phyloP scores from a whole-genome alignment of 129 eudicot genomes.

The Kitagawia praeruptora region DNA sequence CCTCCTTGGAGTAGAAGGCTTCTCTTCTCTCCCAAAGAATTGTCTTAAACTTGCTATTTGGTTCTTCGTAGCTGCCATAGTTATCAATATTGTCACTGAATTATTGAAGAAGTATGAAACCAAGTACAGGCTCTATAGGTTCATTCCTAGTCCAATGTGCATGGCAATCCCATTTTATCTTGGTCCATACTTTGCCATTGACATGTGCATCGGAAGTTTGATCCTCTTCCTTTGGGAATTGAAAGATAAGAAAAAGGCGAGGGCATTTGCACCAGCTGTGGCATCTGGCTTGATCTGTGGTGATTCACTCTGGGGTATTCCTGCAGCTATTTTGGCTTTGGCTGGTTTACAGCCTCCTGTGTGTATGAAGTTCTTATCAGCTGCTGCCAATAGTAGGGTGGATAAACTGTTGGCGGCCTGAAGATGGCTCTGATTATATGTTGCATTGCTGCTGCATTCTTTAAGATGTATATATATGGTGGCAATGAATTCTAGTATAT shows the following conservation, averaged over 20 bases:
- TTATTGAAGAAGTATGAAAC: slow-evolving; percentile 29
- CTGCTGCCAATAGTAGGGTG: not conserved
- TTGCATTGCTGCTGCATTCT: not conserved
- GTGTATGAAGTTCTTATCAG: slow-evolving; percentile 47
- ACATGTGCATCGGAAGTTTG: slow-evolving; percentile 68
- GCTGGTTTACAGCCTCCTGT: slow-evolving; percentile 43
- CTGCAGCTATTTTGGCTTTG: slow-evolving; percentile 53
- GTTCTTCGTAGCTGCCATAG: slow-evolving; percentile 33
- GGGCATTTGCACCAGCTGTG: slow-evolving; percentile 38
- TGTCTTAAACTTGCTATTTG: slow-evolving; percentile 38
- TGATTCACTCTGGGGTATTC: slow-evolving; percentile 60
- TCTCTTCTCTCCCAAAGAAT: slow-evolving; percentile 53
- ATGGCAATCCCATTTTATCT: slow-evolving; percentile 77
- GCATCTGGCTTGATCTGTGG: slow-evolving; percentile 76
- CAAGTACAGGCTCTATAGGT: slow-evolving; percentile 38
- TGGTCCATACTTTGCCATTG: slow-evolving; percentile 58
- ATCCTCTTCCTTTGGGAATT: slow-evolving; percentile 42
- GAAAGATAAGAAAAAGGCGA: slow-evolving; percentile 39
- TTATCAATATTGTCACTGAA: slow-evolving; percentile 19
- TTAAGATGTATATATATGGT: not conserved
- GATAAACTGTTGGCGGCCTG: not conserved
- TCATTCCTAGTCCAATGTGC: slow-evolving; percentile 64
- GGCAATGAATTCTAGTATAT: not conserved
- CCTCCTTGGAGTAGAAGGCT: slow-evolving; percentile 56
- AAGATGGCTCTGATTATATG: not conserved